Conservation (phyloP, 73 alveolate species). For the Paramecium caudatum region DNA sequence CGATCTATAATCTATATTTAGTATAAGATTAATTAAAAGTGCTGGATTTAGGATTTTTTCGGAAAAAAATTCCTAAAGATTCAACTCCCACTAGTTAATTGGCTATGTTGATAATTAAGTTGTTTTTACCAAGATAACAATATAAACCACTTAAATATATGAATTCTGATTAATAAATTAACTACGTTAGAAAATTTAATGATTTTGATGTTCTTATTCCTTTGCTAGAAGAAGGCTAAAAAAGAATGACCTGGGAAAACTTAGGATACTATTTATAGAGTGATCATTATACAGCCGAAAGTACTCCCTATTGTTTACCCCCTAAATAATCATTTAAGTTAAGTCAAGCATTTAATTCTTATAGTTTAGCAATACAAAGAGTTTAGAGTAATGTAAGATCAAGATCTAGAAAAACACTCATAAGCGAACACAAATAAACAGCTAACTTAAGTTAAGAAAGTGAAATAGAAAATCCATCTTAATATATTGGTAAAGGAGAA, state of each 20-base stretch:
- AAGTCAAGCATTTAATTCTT: not conserved
- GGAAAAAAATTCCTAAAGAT: not conserved
- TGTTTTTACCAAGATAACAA: slow-evolving; percentile 26
- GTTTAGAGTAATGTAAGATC: slow-evolving; percentile 16
- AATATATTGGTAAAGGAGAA: not conserved
- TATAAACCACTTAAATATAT: slow-evolving; percentile 13
- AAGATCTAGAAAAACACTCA: not conserved
- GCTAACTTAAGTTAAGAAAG: not conserved
- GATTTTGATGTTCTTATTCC: not conserved
- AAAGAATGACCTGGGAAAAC: slow-evolving; percentile 17
- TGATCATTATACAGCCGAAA: not conserved
- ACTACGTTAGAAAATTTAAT: not conserved
- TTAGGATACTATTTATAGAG: not conserved
- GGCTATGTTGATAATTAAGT: slow-evolving; percentile 1
- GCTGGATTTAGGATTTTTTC: not conserved
- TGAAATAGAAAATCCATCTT: not conserved
- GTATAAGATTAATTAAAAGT: not conserved
- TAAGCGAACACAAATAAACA: not conserved
- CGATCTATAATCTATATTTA: not conserved
- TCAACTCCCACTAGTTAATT: slow-evolving; percentile 13
- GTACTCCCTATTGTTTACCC: not conserved
- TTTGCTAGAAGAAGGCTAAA: not conserved
- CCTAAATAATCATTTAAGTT: not conserved
- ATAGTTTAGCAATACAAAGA: not conserved
- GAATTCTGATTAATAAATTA: not conserved